Percentiles rank a stretch among this genome's conserved stretches.
Evolutionary conservation across 345 rosid genomes (phyloP).

Genomic region (Brassica carinata): DNA sequence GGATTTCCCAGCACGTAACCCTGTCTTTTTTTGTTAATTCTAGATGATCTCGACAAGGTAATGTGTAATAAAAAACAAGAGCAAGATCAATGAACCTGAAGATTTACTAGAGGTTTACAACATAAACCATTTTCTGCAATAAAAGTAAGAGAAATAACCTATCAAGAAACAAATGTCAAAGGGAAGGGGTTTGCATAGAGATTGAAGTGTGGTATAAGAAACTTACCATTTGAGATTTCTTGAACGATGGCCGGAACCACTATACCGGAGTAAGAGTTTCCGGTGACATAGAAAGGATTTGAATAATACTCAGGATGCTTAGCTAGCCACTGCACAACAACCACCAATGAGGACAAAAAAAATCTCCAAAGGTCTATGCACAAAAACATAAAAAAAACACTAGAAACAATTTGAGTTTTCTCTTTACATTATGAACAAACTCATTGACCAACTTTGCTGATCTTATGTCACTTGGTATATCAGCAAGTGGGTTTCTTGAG

Average conservation of each 20-base stretch:
- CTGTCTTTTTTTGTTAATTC: neutral
- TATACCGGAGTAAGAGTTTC: slow-evolving; percentile 34
- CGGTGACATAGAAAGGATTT: slow-evolving; percentile 33
- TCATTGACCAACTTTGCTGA: slow-evolving; percentile 43
- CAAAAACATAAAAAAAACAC: neutral
- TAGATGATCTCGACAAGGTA: neutral
- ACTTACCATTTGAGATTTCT: slow-evolving; percentile 30
- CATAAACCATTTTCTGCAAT: slow-evolving; percentile 56
- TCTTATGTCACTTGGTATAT: slow-evolving; percentile 50
- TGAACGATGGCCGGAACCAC: slow-evolving; percentile 23
- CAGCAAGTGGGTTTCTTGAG: slow-evolving; percentile 45
- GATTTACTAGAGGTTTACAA: slow-evolving; percentile 42
- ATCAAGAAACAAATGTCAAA: neutral
- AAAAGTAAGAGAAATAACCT: neutral
- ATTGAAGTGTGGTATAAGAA: neutral
- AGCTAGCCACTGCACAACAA: slow-evolving; percentile 33
- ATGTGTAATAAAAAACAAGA: neutral
- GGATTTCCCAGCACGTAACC: slow-evolving; percentile 20
- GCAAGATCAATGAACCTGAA: slow-evolving; percentile 48
- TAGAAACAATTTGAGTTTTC: slow-evolving; percentile 32
- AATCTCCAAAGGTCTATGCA: neutral
- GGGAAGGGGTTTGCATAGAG: neutral
- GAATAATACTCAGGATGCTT: slow-evolving; percentile 27
- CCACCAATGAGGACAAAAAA: neutral
- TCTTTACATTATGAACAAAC: slow-evolving; percentile 44